phyloP scores from a whole-genome alignment of 768 basidiomycete species.

The Trametes cinnabarina region DNA sequence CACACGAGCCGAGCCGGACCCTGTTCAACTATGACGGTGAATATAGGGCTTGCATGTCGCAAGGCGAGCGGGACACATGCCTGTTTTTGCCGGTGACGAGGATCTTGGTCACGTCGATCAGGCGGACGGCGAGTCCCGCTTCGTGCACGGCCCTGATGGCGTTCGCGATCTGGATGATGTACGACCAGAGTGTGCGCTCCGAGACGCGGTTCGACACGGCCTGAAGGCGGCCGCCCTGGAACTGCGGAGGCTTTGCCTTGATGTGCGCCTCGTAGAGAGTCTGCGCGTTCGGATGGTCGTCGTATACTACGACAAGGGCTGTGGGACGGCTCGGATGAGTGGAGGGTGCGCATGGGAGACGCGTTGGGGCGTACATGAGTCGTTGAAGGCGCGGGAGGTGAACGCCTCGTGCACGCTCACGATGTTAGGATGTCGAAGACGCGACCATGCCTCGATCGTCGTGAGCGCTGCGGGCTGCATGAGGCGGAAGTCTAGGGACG shows the following conservation, averaged over 20 bases:
- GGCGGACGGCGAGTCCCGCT: constrained; percentile 72
- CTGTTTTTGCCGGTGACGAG: constrained; percentile 88
- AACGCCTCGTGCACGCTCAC: constrained; percentile 87
- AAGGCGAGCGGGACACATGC: constrained; percentile 35
- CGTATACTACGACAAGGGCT: constrained; percentile 88
- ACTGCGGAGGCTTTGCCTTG: constrained; percentile 47
- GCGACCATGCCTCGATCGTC: constrained; percentile 82
- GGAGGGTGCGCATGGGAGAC: constrained; percentile 11
- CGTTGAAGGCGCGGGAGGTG: constrained; percentile 89
- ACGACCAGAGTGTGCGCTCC: constrained; percentile 88
- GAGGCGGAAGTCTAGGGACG: constrained; percentile 71
- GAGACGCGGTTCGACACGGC: constrained; percentile 45
- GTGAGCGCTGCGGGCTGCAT: constrained; percentile 78
- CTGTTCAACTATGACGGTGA: constrained; percentile 35
- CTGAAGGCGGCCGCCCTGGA: constrained; percentile 36
- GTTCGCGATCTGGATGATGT: constrained; percentile 84
- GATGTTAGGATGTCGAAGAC: constrained; percentile 82
- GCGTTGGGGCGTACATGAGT: constrained; percentile 66
- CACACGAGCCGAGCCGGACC: constrained; percentile 83
- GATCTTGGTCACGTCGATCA: constrained; percentile 85
- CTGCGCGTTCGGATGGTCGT: constrained; percentile 80
- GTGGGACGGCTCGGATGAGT: constrained; percentile 28
- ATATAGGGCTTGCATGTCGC: not conserved
- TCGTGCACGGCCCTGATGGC: constrained; percentile 88
- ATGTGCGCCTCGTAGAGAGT: constrained; percentile 82